Evolutionary conservation across 352 stramenopile genomes (phyloP).

Genomic region (Phytophthora ohioensis): DNA sequence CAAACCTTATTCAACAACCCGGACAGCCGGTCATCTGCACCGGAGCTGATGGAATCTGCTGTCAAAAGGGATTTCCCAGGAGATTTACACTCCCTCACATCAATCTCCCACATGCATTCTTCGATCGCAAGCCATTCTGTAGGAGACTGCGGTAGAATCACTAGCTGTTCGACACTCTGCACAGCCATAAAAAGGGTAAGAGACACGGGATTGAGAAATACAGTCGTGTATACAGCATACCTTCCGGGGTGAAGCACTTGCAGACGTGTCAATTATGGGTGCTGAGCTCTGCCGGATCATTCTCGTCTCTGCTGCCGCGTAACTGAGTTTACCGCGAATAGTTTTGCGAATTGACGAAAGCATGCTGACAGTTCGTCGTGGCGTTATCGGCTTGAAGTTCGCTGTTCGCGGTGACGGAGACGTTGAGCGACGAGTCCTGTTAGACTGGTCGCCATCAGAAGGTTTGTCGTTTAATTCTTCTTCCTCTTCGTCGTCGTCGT

Average conservation of each 20-base stretch:
- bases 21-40: constrained; percentile 32
- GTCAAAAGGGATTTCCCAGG: constrained; percentile 29
- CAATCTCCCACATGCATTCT: constrained; percentile 67
- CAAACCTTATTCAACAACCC: constrained; percentile 43
- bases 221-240: constrained; percentile 10
- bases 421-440: constrained; percentile 25
- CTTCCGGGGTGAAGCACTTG: constrained; percentile 14
- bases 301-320: constrained; percentile 27
- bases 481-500: constrained; percentile 17
- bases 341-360: constrained; percentile 53
- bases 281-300: constrained; percentile 39
- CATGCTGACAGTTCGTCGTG: constrained; percentile 46
- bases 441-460: constrained; percentile 21
- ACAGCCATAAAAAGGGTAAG: constrained; percentile 8
- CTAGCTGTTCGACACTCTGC: constrained; percentile 19
- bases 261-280: constrained; percentile 24
- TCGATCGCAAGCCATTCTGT: constrained; percentile 67
- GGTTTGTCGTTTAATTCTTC: not conserved
- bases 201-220: not conserved
- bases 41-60: constrained; percentile 24
- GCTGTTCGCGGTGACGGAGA: constrained; percentile 32
- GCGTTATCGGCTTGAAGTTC: constrained; percentile 25
- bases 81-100: constrained; percentile 39
- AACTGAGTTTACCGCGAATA: constrained; percentile 48
- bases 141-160: constrained; percentile 27